Evolutionary conservation across 345 rosid species (phyloP).

Genomic region (Viola odorata): DNA sequence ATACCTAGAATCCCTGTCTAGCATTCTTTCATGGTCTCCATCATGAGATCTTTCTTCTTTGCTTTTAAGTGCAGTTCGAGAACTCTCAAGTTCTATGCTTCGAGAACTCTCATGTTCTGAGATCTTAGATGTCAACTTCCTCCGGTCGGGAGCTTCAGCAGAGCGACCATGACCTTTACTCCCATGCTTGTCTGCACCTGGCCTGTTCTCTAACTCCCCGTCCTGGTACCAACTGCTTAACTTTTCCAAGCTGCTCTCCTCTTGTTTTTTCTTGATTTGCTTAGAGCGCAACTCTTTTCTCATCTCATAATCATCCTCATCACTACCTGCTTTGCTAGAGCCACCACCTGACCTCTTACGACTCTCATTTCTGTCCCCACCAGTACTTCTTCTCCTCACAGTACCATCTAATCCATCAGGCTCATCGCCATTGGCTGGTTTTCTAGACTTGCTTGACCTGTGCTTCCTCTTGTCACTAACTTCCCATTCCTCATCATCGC

Average conservation of each 20-base stretch:
- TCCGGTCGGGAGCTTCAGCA: slow-evolving; percentile 56
- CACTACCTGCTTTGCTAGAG: slow-evolving; percentile 44
- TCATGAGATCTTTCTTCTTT: slow-evolving; percentile 63
- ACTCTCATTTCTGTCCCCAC: slow-evolving; percentile 47
- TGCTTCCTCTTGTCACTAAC: slow-evolving; percentile 57
- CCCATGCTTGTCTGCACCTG: slow-evolving; percentile 55
- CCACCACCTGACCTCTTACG: slow-evolving; percentile 57
- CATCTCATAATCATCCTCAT: slow-evolving; percentile 61
- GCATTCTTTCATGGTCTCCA: slow-evolving; percentile 41
- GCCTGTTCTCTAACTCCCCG: slow-evolving; percentile 65
- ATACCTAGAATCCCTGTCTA: slow-evolving; percentile 55
- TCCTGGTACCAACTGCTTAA: slow-evolving; percentile 90
- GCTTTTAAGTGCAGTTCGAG: slow-evolving; percentile 49
- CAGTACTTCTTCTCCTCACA: slow-evolving; percentile 52
- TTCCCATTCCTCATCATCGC: slow-evolving; percentile 59
- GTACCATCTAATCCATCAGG: slow-evolving; percentile 45
- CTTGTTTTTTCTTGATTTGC: slow-evolving; percentile 69
- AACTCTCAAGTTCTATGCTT: slow-evolving; percentile 42
- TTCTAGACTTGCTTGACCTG: slow-evolving; percentile 54
- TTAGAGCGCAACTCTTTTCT: slow-evolving; percentile 44
- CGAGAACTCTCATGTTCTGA: slow-evolving; percentile 52
- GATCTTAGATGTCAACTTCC: slow-evolving; percentile 46
- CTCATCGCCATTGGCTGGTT: slow-evolving; percentile 48
- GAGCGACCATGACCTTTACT: slow-evolving; percentile 38
- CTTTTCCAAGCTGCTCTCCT: slow-evolving; percentile 84